Evolutionary conservation across 306 rosid species (phyloP).

Genomic region (Trifolium pratense): DNA sequence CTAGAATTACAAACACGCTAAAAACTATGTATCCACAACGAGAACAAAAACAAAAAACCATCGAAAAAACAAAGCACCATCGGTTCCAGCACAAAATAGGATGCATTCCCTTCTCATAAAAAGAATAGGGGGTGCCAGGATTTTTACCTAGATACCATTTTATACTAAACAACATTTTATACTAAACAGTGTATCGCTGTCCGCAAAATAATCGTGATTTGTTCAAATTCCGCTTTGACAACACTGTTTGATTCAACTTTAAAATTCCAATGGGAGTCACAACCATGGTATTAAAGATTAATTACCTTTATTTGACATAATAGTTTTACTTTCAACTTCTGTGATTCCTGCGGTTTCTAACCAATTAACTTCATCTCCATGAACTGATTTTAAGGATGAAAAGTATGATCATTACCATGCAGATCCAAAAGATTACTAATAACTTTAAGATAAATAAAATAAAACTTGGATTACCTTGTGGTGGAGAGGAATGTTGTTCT

Average conservation of each 20-base stretch:
- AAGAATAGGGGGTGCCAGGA: too few species aligned
- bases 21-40: background rate
- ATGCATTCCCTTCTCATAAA: too few species aligned
- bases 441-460: background rate
- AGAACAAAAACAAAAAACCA: too few species aligned
- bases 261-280: background rate
- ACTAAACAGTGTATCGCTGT: background rate
- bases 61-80: background rate
- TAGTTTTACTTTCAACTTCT: background rate
- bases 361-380: background rate
- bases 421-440: background rate
- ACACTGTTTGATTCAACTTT: background rate
- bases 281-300: background rate
- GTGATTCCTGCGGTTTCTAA: background rate
- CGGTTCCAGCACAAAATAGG: too few species aligned
- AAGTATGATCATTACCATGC: background rate
- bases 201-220: background rate
- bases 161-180: background rate
- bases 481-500: background rate
- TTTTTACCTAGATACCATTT: background rate
- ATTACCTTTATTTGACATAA: background rate
- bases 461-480: conserved; percentile 24
- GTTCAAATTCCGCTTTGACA: background rate
- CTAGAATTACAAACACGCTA: too few species aligned
- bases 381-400: background rate